Evolutionary conservation across 129 eudicot genomes (phyloP).

Genomic region (Logfia minima): DNA sequence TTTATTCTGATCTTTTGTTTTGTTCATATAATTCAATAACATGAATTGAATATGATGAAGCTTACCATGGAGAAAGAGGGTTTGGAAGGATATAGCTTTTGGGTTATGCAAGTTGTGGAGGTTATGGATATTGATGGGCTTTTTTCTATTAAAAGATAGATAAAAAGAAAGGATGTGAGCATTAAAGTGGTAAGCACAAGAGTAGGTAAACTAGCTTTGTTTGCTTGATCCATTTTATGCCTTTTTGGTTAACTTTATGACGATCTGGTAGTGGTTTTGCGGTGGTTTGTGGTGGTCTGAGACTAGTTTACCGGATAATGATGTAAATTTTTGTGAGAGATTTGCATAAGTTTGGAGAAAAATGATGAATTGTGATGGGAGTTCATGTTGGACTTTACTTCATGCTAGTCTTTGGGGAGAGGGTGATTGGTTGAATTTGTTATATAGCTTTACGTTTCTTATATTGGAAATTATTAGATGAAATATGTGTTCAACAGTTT

Average conservation of each 20-base stretch:
- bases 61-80: slow-evolving; percentile 25
- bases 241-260: neutral
- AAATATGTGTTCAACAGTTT: neutral
- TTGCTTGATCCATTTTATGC: slow-evolving; percentile 28
- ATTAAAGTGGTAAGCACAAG: slow-evolving; percentile 24
- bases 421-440: slow-evolving; percentile 1
- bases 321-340: no score
- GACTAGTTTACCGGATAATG: neutral
- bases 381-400: slow-evolving; percentile 23
- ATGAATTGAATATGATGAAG: neutral
- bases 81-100: slow-evolving; percentile 26
- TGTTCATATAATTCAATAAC: neutral
- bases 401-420: neutral
- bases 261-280: neutral
- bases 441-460: neutral
- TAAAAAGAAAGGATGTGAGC: slow-evolving; percentile 23
- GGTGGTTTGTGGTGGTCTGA: slow-evolving; percentile 6
- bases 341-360: neutral
- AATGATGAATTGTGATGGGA: slow-evolving; percentile 15
- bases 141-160: slow-evolving; percentile 21
- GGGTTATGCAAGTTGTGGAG: slow-evolving; percentile 2
- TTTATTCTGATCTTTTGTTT: neutral
- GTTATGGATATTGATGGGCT: slow-evolving; percentile 24
- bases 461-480: no score
- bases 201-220: slow-evolving; percentile 6